phyloP scores from a whole-genome alignment of 441 rosid genomes.

The Mallotus japonicus region DNA sequence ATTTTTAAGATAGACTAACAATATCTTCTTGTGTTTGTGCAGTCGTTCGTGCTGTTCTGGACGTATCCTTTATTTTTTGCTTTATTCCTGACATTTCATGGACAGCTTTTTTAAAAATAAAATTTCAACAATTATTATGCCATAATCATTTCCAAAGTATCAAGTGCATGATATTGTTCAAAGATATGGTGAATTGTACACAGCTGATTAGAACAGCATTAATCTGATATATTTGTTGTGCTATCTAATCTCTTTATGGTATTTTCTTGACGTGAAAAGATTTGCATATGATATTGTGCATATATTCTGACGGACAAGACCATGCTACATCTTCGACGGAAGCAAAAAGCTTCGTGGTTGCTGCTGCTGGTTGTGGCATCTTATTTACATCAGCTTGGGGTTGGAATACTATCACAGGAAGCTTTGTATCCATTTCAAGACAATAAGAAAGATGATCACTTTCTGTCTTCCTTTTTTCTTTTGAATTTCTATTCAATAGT shows the following conservation, averaged over 20 bases:
- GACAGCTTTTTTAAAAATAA: background rate
- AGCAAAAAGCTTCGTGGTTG: constrained; percentile 4
- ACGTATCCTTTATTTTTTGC: constrained; percentile 76
- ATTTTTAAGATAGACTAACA: constrained; percentile 10
- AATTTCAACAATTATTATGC: background rate
- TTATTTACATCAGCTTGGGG: background rate
- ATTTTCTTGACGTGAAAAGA: constrained; percentile 56
- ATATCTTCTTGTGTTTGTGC: constrained; percentile 33
- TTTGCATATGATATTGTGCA: constrained; percentile 93
- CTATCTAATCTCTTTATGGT: constrained; percentile 1
- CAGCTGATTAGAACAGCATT: background rate
- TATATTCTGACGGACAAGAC: constrained; percentile 63
- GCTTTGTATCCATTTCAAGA: background rate
- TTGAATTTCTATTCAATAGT: background rate
- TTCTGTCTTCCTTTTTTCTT: background rate
- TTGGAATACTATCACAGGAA: background rate
- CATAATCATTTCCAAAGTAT: background rate
- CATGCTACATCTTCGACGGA: background rate
- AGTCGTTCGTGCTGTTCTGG: constrained; percentile 99
- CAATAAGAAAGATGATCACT: background rate
- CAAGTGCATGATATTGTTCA: background rate
- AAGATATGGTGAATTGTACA: background rate
- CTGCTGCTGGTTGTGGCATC: constrained; percentile 1
- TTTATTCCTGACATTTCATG: constrained; percentile 7
- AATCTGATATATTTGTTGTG: background rate